These are phyloP conservation scores for Gonapodya prolifera DNA, from an alignment of 192 early-diverging fungal species.

Conservation along the genomic window DNA sequence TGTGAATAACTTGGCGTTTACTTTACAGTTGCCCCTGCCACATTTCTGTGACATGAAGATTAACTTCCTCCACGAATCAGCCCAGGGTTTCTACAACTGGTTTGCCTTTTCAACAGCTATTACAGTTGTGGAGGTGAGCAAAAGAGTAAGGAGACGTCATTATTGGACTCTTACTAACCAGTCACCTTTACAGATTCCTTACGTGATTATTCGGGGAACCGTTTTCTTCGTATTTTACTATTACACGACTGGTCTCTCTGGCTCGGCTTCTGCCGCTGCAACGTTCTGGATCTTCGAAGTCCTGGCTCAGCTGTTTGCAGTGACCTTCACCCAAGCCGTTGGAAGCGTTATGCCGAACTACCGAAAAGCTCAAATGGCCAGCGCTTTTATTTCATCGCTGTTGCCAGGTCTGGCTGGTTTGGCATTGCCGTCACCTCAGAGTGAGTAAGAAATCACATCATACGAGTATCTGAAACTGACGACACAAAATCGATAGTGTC, in stretches of 20 bases:
- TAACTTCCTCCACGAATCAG: conserved; percentile 48
- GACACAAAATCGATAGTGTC: no score
- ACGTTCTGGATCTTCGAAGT: conserved; percentile 55
- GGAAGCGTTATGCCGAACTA: conserved; percentile 49
- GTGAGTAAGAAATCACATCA: no score
- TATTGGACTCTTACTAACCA: conserved; percentile 47
- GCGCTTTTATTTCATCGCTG: conserved; percentile 14
- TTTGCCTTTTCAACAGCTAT: conserved; percentile 51
- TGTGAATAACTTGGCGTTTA: conserved; percentile 29
- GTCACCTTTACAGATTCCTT: conserved; percentile 61
- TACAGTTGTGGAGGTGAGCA: conserved; percentile 57
- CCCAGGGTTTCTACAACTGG: conserved; percentile 62
- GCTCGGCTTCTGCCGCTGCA: conserved; percentile 25
- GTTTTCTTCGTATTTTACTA: conserved; percentile 62
- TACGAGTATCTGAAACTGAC: no score
- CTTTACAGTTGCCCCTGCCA: conserved; percentile 43
- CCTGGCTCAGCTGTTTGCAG: conserved; percentile 47
- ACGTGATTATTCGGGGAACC: conserved; percentile 43
- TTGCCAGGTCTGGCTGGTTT: background rate
- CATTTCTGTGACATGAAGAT: conserved; percentile 8
- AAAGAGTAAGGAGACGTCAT: conserved; percentile 53
- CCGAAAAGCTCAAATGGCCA: conserved; percentile 41
- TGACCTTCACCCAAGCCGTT: conserved; percentile 58
- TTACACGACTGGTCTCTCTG: conserved; percentile 55
- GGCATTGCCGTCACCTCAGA: background rate